Evolutionary conservation across 345 rosid genomes (phyloP), one percentile per base, ranked within the genome.

Genomic region (Corchorus capsularis): DNA sequence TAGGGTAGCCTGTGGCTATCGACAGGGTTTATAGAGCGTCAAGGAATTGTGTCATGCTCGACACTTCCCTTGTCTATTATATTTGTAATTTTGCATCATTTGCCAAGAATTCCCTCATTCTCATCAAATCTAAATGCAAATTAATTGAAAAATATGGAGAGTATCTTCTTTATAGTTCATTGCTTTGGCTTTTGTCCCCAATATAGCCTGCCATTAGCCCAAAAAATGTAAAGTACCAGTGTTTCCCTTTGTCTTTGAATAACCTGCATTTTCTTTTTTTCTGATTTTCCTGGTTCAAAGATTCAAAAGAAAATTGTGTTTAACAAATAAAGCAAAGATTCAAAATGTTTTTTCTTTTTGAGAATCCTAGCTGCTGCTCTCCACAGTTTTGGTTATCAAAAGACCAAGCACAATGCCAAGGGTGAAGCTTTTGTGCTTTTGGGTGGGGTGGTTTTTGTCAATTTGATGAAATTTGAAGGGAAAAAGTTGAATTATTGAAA

Each of bases 171-270:
- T 64, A 39, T 47, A 19, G n/a, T 41, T 39, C 14, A 10, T 45
- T 43, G 53, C 70, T 65, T 65, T 6, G 17, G 53, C 53, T 19
- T 65, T 63, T 65, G 52, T 65, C 53, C 34, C 53, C 53, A 20
- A 10, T 10, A 65, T 19, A n/a, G 34, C 69, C 52, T 65, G 8
- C 69, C 32, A 43, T 17, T 20, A 65, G 70, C 53, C 52, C 52
- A 45, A 65, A 11, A 27, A n/a, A 11, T 45, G 52, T 41, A 43
- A 9, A 65, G 69, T 1, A 65, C 4, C 17, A 45, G 53, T 19
- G 8, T 65, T 60, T 19, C 19, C 6, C 49, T 45, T 45, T 39
- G 49, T 39, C 47, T 16, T 55, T n/a, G 27, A 55, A 7, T 17
- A 45, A 55, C 11, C 59, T n/a, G 2, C 60, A n/a, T 55, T 55